Base-by-base conservation (phyloP, 805 yeast species). In the Starmera caribaea region DNA sequence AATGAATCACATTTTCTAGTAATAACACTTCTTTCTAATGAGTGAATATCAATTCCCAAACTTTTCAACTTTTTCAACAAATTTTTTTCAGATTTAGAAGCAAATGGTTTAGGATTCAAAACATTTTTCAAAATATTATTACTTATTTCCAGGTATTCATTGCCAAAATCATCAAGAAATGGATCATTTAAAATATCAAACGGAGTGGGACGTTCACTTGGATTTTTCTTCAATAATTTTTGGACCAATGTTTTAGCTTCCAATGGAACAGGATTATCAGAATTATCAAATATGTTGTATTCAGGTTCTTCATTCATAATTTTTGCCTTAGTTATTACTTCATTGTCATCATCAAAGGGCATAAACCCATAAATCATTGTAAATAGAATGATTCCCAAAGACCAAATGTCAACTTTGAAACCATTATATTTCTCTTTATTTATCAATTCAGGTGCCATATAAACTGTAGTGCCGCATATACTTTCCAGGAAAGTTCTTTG, bases 371-470 rank as follows among this genome's bases (percentile, higher is more conserved):
- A 76, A 0, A 86, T 53, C 71, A 90, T 68, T 0, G 97, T 88
- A 55, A 81, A 92, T 8, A 90, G 61, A 13, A 92, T 87, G 10
- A 92, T 75, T 1, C 98, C 98, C 45, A 90, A 61, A 0, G 96
- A 76, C 98, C 98, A 90, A 7, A 84, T 77, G 56, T 90, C 98
- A 2, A 79, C 77, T 49, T 81, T 79, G 46, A 76, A 71, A 0
- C 97, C 97, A 33, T 78, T 77, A 57, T 88, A 88, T 35, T 79
- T 77, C 44, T 74, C 71, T 44, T 78, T 71, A 40, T 68, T 65
- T 14, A 89, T 65, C 45, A 92, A 66, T 55, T 90, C 98, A 0
- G 98, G 98, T 0, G 98, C 96, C 96, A 90, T 89, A 57, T 90
- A 90, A 3, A 87, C 94, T 1, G 88, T 78, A 0, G 97, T 90